Evolutionary conservation across 371 early-diverging fungal genomes (phyloP).

Genomic region (Phascolomyces articulosus): DNA sequence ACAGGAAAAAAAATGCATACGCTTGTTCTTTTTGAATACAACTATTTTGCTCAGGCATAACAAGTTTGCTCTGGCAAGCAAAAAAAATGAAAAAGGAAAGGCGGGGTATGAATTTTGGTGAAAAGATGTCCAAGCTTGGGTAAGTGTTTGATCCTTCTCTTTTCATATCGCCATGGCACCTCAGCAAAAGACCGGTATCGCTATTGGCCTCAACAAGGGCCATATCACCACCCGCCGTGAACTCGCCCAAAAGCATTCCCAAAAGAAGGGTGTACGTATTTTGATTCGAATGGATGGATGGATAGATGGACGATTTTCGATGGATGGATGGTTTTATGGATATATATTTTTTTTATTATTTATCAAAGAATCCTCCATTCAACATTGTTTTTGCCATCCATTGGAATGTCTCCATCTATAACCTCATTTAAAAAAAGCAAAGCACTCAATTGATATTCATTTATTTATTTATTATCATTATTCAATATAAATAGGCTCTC

Average conservation of each 20-base stretch:
- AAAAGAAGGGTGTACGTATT: conserved; percentile 87
- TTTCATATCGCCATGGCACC: conserved; percentile 23
- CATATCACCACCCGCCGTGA: conserved; percentile 86
- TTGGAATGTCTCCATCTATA: too few species aligned
- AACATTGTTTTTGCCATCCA: too few species aligned
- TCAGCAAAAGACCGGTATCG: conserved; percentile 72
- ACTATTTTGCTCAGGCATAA: too few species aligned
- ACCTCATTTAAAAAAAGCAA: too few species aligned
- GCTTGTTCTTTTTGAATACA: too few species aligned
- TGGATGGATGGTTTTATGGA: background rate
- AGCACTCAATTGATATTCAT: too few species aligned
- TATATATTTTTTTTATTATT: background rate
- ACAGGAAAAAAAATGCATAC: too few species aligned
- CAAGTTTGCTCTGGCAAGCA: too few species aligned
- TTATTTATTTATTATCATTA: too few species aligned
- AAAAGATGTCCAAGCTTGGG: background rate
- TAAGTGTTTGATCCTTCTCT: conserved; percentile 2
- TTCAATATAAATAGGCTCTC: conserved; percentile 51
- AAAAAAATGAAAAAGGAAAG: too few species aligned
- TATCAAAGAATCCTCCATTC: too few species aligned
- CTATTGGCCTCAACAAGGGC: conserved; percentile 82
- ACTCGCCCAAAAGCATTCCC: conserved; percentile 77
- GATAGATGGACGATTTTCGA: conserved; percentile 6
- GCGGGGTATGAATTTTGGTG: background rate
- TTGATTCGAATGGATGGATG: conserved; percentile 38